Conservation (phyloP, 306 rosid genomes). For the Cucurbita maxima region DNA sequence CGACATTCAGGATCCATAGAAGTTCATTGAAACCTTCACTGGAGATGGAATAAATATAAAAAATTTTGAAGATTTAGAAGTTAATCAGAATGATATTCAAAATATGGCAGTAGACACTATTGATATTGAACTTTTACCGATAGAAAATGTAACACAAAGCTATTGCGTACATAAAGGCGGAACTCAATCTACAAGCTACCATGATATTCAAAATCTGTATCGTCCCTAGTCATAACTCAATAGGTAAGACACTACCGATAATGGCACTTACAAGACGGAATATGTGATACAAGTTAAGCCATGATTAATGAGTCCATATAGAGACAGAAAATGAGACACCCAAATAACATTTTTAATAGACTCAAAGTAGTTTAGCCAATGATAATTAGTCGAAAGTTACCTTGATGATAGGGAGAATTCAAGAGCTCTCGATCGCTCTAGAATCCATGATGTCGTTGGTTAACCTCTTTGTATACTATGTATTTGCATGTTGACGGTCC, state of each 20-base stretch:
- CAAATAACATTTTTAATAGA: not conserved
- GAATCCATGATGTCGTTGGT: not conserved
- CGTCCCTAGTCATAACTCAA: not conserved
- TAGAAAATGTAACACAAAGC: too few species aligned
- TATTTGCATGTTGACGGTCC: not conserved
- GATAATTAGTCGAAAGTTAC: not conserved
- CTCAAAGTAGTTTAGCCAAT: not conserved
- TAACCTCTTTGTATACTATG: not conserved
- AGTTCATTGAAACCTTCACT: constrained; percentile 92
- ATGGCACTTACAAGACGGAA: not conserved
- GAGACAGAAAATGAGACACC: not conserved
- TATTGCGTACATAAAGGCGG: too few species aligned
- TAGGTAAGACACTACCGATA: not conserved
- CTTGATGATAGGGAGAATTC: not conserved
- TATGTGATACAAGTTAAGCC: not conserved
- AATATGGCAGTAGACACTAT: not conserved
- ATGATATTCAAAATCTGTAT: too few species aligned
- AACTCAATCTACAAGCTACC: too few species aligned
- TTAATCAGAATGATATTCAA: too few species aligned
- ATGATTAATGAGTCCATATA: not conserved
- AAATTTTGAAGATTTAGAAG: not conserved
- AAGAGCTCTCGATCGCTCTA: not conserved
- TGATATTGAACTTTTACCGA: too few species aligned
- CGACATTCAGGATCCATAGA: constrained; percentile 83
- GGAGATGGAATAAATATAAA: constrained; percentile 91